Conservation (phyloP, 192 early-diverging fungal species). For the Podila verticillata region DNA sequence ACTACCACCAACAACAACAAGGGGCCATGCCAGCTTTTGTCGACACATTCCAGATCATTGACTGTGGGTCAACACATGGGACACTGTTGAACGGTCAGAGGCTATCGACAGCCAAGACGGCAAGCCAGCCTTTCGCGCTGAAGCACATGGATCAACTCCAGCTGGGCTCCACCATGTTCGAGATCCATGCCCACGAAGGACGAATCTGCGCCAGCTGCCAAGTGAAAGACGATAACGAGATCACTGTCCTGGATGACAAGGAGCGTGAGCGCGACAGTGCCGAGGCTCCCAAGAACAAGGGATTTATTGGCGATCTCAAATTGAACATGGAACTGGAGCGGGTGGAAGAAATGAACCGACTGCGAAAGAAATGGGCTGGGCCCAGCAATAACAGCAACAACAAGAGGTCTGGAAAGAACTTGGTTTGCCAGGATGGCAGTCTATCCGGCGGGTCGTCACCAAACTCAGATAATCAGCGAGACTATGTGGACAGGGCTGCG, state of each 20-base stretch:
- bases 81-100: constrained; percentile 75
- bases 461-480: not conserved
- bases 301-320: constrained; percentile 12
- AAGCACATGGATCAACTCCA: constrained; percentile 64
- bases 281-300: not conserved
- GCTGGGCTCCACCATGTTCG: constrained; percentile 67
- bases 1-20: constrained; percentile 14
- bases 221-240: constrained; percentile 59
- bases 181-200: constrained; percentile 70
- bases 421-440: not conserved
- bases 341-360: constrained; percentile 43
- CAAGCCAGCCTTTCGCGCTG: constrained; percentile 66
- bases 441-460: not conserved
- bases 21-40: not conserved
- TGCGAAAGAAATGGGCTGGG: constrained; percentile 50
- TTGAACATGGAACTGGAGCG: constrained; percentile 30
- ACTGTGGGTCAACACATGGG: constrained; percentile 80
- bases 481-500: constrained; percentile 39
- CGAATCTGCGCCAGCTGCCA: constrained; percentile 72
- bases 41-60: constrained; percentile 63
- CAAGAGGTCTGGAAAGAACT: not conserved
- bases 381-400: constrained; percentile 17
- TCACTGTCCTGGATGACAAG: constrained; percentile 54
- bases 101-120: constrained; percentile 69
- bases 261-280: constrained; percentile 5